Percentiles rank a stretch among this genome's conserved stretches.
phyloP scores from a whole-genome alignment of 768 basidiomycete species.

The Rhizopogon vesiculosus region DNA sequence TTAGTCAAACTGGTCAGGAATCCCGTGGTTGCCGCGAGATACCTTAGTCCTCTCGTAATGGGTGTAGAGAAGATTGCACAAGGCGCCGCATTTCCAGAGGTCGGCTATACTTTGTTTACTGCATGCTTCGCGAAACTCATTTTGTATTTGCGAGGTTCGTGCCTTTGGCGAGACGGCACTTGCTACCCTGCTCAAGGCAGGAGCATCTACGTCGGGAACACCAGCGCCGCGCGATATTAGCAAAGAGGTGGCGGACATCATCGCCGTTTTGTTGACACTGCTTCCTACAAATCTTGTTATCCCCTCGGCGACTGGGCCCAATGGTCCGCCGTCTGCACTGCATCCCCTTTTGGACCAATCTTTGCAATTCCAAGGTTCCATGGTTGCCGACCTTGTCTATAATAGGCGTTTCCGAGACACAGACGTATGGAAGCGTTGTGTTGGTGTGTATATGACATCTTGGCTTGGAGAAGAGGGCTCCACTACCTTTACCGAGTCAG shows the following conservation, averaged over 20 bases:
- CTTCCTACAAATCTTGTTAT: slow-evolving; percentile 46
- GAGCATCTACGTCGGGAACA: slow-evolving; percentile 71
- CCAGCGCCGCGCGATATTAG: slow-evolving; percentile 71
- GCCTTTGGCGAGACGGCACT: slow-evolving; percentile 88
- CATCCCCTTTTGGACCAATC: slow-evolving; percentile 55
- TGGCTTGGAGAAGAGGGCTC: slow-evolving; percentile 59
- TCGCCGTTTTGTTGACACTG: slow-evolving; percentile 52
- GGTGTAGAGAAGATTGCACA: slow-evolving; percentile 89
- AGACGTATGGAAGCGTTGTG: slow-evolving; percentile 61
- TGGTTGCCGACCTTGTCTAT: slow-evolving; percentile 76
- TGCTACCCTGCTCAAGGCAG: slow-evolving; percentile 74
- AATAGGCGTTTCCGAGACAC: slow-evolving; percentile 50
- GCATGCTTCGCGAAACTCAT: slow-evolving; percentile 9
- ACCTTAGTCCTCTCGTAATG: slow-evolving; percentile 82
- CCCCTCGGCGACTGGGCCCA: slow-evolving; percentile 38
- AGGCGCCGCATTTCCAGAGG: slow-evolving; percentile 94
- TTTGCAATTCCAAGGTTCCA: slow-evolving; percentile 66
- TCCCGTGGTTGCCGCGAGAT: slow-evolving; percentile 82
- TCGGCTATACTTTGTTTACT: slow-evolving; percentile 22
- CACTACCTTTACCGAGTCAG: slow-evolving; percentile 51
- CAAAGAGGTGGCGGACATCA: slow-evolving; percentile 53
- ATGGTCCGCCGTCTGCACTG: slow-evolving; percentile 49
- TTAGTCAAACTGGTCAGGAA: slow-evolving; percentile 96
- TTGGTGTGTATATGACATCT: slow-evolving; percentile 66
- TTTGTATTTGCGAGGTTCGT: slow-evolving; percentile 53